Evolutionary conservation across 345 rosid genomes (phyloP), one percentile per base, ranked within the genome.

Genomic region (Pseudoturritis turrita): DNA sequence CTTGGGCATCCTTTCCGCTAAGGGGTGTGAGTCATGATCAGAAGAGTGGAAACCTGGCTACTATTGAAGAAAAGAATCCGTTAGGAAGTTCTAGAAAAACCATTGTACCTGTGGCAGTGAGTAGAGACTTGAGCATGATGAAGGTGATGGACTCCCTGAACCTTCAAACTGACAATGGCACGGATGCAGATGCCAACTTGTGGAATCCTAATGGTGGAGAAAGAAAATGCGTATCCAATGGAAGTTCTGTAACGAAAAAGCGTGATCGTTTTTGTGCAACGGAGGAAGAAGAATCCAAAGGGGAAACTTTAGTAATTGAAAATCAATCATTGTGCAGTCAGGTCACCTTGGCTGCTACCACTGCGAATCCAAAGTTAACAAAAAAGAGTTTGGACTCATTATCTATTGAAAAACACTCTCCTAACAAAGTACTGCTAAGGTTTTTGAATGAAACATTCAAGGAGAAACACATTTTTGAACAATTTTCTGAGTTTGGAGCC

Each of bases 401-500:
- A 39, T 61, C 49, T 44, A n/a, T 31, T 3, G 40, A 29, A 68
- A 71, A 62, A 17, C 36, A 40, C 47, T 44, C 53, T 21, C 57
- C 51, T 60, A 73, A 79, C 60, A 77, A 36, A 55, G 57, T 77
- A 56, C 17, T 79, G 29, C 37, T 79, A 47, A 74, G 83, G 65
- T 77, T 79, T 71, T 70, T 79, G 72, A 8, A 9, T 10, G n/a
- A 22, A 35, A 4, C 29, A 4, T 17, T 26, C 11, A 9, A 15
- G 28, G 63, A 70, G 36, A 47, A 21, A 2, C 26, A 55, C 26
- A 79, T 79, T 11, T 6, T 46, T 62, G 23, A 7, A 19, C 23
- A 2, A 4, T 77, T 82, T 10, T 13, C 59, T 1, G 7, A 21
- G 40, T 70, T 77, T 60, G 79, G 83, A 53, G 29, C 65, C 14